A percentile compares a stretch with the other conserved stretches of the same genome.
Conservation (phyloP, 495 filamentous ascomycete genomes). For the Parathielavia appendiculata region DNA sequence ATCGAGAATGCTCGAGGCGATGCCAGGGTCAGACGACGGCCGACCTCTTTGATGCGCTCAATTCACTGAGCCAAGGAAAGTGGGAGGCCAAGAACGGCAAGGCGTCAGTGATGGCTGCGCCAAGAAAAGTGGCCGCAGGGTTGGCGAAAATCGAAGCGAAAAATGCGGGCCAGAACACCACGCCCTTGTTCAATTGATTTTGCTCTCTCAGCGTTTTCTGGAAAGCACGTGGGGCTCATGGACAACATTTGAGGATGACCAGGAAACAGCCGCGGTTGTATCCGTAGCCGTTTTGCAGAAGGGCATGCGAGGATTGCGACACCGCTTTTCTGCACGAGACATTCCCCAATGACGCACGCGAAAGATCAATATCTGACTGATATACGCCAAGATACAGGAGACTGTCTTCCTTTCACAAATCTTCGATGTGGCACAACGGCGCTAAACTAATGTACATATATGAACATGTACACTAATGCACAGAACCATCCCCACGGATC, state of each 20-base stretch:
- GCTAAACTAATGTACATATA: no score
- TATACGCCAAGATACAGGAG: no score
- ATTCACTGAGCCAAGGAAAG: neutral
- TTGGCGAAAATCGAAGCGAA: neutral
- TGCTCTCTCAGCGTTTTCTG: neutral
- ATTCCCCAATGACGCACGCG: neutral
- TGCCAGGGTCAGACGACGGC: constrained; percentile 1
- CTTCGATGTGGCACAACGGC: no score
- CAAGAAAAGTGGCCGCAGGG: constrained; percentile 6
- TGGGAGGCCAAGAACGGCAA: neutral
- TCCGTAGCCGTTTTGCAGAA: neutral
- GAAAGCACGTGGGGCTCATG: constrained; percentile 15
- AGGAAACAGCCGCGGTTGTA: neutral
- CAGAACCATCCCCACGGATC: no score
- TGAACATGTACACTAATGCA: no score
- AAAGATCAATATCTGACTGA: no score
- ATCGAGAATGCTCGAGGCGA: neutral
- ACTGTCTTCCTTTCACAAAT: no score
- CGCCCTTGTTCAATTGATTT: neutral
- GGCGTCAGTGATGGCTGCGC: neutral
- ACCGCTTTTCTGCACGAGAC: neutral
- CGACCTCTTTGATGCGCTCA: neutral
- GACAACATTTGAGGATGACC: constrained; percentile 9
- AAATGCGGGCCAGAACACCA: constrained; percentile 7
- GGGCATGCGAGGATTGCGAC: neutral